Conservation (phyloP, 441 rosid genomes). For the Hura crepitans region DNA sequence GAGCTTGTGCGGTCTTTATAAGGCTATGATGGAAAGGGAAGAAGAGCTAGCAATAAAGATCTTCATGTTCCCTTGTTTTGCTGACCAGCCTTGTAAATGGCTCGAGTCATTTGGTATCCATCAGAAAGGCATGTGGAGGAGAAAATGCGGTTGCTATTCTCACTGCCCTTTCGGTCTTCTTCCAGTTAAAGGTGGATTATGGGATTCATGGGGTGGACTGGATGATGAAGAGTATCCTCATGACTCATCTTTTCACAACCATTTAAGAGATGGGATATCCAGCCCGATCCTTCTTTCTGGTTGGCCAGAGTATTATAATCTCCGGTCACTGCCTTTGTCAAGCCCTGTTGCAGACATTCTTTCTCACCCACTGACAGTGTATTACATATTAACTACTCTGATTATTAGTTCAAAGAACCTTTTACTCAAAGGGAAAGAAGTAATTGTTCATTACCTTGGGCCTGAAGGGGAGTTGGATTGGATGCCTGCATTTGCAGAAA, state of each 20-base stretch:
- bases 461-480: constrained; percentile 47
- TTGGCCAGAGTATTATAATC: constrained; percentile 48
- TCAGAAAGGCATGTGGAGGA: constrained; percentile 51
- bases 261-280: constrained; percentile 31
- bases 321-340: constrained; percentile 38
- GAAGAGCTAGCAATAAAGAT: constrained; percentile 45
- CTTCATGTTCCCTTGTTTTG: constrained; percentile 37
- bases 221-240: constrained; percentile 34
- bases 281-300: constrained; percentile 46
- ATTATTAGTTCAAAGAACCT: constrained; percentile 38
- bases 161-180: constrained; percentile 48
- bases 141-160: constrained; percentile 43
- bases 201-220: constrained; percentile 46
- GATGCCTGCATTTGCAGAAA: constrained; percentile 48
- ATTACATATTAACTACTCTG: constrained; percentile 39
- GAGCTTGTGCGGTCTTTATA: constrained; percentile 41
- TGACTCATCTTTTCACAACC: constrained; percentile 37
- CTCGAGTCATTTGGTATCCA: constrained; percentile 41
- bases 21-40: constrained; percentile 52
- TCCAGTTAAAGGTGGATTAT: constrained; percentile 41
- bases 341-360: constrained; percentile 49
- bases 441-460: constrained; percentile 46
- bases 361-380: constrained; percentile 41
- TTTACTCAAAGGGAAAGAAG: constrained; percentile 42
- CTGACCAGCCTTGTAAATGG: constrained; percentile 43